Base-by-base conservation (phyloP, 805 yeast genomes). In the Spathaspora sp. region DNA sequence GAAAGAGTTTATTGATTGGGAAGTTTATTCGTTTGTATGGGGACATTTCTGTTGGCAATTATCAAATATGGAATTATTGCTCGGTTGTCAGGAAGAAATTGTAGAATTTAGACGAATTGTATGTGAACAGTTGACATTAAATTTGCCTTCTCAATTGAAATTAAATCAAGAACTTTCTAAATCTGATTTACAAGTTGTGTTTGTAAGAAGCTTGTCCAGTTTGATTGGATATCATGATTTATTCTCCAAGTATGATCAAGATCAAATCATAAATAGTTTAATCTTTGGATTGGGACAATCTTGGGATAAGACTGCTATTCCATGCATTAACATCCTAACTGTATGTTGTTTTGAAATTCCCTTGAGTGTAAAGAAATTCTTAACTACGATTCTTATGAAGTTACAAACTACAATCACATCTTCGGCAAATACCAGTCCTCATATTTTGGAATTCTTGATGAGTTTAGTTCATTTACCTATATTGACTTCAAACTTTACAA, bases 291-390 rank as follows among this genome's bases (percentile, higher is more conserved):
- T 88, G 49, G 78, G 83, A 1, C 40, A 35, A 16, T 83, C 90
- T 0, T 86, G 92, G 89, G 90, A 89, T 54, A 81, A 81, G 54
- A 83, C 96, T 0, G 88, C 90, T 0, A 79, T 85, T 35, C 90
- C 96, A 2, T 82, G 90, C 56, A 79, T 91, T 28, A 90, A 89
- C 58, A 84, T 86, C 43, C 70, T 92, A 52, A 82, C 87, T 5
- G 76, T 87, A 2, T 87, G 93, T 57, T 86, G 96, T 62, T 89
- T 87, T 63, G 96, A 89, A 62, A 75, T 87, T 32, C 96, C 96
- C 0, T 63, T 76, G 10, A 82, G 93, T 0, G 76, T 91, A 50
- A 87, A 85, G 63, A 84, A 85, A 59, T 86, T 75, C 58, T 63
- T 89, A 35, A 75, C 84, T 8, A 82, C 82, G n/a, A 81, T 91